Base-by-base conservation (phyloP, 768 basidiomycete genomes). In the Amanita brunnescens region DNA sequence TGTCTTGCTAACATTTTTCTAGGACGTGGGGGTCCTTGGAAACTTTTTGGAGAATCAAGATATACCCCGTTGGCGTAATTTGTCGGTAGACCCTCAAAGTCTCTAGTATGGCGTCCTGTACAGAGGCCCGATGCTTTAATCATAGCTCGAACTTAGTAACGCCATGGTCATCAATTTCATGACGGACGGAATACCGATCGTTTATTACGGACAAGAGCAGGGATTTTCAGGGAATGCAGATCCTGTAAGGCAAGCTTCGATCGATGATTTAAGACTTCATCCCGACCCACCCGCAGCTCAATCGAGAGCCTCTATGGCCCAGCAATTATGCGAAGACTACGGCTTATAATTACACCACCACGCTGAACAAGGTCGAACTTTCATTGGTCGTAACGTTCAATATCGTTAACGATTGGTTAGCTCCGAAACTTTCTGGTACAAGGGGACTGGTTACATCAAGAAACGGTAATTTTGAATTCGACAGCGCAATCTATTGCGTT, bases 41-140 rank as follows among this genome's bases (percentile, higher is more conserved):
- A 88, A 85, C 58, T 90, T 90, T 67, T 63, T 90, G 30, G 87
- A 87, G 66, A 88, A 89, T 62, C 85, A 88, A 55, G 86, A 89
- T 61, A 52, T 85, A 9, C 78, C 85, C 6, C 79, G 87, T 47
- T 90, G 86, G 85, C 74, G 77, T 43, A 86, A 83, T 63, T 44
- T 76, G 10, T 83, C 84, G 1, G 80, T 84, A 14, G 88, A 90
- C 58, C 78, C 79, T 3, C 85, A 88, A 62, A 81, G 74, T 62
- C 68, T 86, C 55, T 82, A 79, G 82, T 82, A 58, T 56, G 79
- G 3, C 63, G 21, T 20, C 30, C 32, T 2, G 14, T 2, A 13
- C 9, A 23, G 5, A 12, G 5, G 8, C 14, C 30, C 43, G 30
- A 32, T 5, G 32, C 7, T n/a, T 14, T 16, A 5, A 16, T 18